These are phyloP conservation scores for Nicotiana obtusifolia DNA, from an alignment of 257 asterid species.

Conservation along the genomic window DNA sequence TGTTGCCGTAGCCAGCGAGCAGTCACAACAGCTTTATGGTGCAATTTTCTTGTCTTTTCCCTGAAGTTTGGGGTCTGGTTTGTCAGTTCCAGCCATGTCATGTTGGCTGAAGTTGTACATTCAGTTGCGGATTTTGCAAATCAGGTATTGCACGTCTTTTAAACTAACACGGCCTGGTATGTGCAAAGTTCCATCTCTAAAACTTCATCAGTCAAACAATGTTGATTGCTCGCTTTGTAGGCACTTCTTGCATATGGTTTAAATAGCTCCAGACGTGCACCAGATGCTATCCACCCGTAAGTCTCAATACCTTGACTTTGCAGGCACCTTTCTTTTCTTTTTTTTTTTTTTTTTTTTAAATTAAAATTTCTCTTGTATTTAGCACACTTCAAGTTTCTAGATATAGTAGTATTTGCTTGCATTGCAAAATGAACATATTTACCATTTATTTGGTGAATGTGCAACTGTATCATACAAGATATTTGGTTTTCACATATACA, in stretches of 20 bases:
- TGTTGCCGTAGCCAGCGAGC: conserved; percentile 73
- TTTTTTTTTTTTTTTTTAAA: no score
- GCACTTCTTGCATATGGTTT: conserved; percentile 98
- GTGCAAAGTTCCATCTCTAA: background rate
- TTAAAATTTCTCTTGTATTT: background rate
- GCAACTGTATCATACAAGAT: background rate
- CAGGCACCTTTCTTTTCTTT: background rate
- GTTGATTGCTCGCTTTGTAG: conserved; percentile 23
- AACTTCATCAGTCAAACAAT: background rate
- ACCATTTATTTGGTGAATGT: background rate
- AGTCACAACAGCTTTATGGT: conserved; percentile 93
- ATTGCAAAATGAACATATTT: background rate
- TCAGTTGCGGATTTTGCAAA: conserved; percentile 98
- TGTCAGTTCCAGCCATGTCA: conserved; percentile 90
- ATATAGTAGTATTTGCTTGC: background rate
- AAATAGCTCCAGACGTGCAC: conserved; percentile 95
- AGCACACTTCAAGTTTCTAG: background rate
- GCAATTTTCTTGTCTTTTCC: conserved; percentile 96
- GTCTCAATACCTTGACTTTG: conserved; percentile 19
- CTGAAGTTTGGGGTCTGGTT: conserved; percentile 98
- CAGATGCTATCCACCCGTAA: conserved; percentile 98
- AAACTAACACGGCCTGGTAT: background rate
- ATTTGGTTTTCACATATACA: background rate
- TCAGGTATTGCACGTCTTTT: conserved; percentile 47
- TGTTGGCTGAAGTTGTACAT: conserved; percentile 93